phyloP scores from a whole-genome alignment of 768 basidiomycete genomes.

The Butyriboletus loyo region DNA sequence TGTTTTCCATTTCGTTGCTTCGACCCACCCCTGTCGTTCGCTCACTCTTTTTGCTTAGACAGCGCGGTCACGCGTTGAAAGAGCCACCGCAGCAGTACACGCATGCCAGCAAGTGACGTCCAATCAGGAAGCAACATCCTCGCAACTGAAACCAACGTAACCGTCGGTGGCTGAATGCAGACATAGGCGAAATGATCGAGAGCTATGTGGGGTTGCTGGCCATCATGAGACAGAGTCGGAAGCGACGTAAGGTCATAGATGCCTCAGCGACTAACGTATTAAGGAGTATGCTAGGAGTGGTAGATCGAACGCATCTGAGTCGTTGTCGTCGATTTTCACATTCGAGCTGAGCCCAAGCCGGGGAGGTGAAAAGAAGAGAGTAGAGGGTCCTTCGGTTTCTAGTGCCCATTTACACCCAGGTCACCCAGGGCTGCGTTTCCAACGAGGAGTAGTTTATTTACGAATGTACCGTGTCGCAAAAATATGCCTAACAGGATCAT shows the following conservation, averaged over 20 bases:
- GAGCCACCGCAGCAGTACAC: constrained; percentile 63
- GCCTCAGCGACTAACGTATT: constrained; percentile 63
- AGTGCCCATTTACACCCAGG: no score
- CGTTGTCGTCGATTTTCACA: no score
- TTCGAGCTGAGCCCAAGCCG: no score
- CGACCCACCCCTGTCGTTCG: no score
- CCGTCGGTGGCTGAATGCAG: constrained; percentile 53
- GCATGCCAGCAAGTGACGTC: constrained; percentile 66
- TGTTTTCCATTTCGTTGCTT: not conserved
- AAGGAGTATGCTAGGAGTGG: no score
- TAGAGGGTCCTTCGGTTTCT: no score
- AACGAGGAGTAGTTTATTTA: no score
- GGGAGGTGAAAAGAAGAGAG: no score
- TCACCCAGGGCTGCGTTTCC: no score
- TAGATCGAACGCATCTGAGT: no score
- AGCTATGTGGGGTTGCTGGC: constrained; percentile 17
- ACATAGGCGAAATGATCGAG: constrained; percentile 57
- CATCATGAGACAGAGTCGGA: constrained; percentile 53
- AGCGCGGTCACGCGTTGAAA: constrained; percentile 55
- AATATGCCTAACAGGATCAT: no score
- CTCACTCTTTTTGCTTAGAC: constrained; percentile 36
- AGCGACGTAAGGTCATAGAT: constrained; percentile 68
- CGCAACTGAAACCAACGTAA: constrained; percentile 26
- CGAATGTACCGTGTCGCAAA: no score
- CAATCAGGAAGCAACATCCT: constrained; percentile 46